These are phyloP conservation scores for Diplodia corticola DNA, from an alignment of 2,329 filamentous ascomycete genomes.

Conservation along the genomic window DNA sequence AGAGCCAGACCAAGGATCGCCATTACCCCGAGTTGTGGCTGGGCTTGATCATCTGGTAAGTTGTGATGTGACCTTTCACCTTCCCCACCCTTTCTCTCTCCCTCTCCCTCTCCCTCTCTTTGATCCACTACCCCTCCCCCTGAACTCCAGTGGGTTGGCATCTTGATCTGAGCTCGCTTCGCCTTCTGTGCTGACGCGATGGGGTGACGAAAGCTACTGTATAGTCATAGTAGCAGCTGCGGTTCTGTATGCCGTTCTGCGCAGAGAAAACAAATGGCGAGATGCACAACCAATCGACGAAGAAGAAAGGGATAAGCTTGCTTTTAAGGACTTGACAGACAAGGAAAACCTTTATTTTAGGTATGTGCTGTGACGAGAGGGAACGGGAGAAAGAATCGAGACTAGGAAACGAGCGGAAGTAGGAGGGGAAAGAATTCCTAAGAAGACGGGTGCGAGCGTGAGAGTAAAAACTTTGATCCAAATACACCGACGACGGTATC, in stretches of 20 bases:
- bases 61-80: conserved; percentile 9
- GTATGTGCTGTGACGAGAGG: conserved; percentile 53
- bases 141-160: neutral
- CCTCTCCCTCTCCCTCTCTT: neutral
- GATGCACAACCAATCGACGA: conserved; percentile 56
- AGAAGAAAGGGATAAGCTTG: conserved; percentile 62
- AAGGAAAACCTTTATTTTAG: conserved; percentile 67
- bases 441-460: neutral
- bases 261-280: conserved; percentile 58
- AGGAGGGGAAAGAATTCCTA: neutral
- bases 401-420: conserved; percentile 5
- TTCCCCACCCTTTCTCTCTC: too few species aligned
- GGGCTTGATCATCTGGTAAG: conserved; percentile 63
- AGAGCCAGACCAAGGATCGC: conserved; percentile 59
- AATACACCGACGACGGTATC: conserved; percentile 3
- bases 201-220: conserved; percentile 54
- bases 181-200: neutral
- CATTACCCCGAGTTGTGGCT: conserved; percentile 74
- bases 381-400: conserved; percentile 19
- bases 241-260: conserved; percentile 60
- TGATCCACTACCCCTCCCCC: neutral
- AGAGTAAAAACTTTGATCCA: conserved; percentile 19
- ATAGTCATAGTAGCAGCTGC: conserved; percentile 63
- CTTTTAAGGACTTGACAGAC: conserved; percentile 69
- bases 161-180: conserved; percentile 9